Evolutionary conservation across 2,329 filamentous ascomycete species (phyloP).

Genomic region (Aspergillaceae sp.): DNA sequence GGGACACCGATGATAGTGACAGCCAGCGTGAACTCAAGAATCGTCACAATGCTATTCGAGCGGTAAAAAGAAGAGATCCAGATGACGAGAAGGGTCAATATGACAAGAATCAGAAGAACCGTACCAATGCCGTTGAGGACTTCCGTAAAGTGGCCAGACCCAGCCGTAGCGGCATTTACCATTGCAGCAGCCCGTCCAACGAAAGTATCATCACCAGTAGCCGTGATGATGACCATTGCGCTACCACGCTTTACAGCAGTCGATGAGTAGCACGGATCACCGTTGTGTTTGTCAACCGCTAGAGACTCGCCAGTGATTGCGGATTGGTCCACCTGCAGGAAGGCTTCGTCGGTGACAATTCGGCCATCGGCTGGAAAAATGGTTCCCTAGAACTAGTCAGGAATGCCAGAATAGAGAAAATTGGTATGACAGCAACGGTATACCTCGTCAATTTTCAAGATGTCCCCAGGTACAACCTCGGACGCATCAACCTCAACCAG

Average conservation of each 20-base stretch:
- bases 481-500: slow-evolving; percentile 72
- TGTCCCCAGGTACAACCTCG: slow-evolving; percentile 82
- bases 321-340: slow-evolving; percentile 86
- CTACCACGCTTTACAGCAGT: slow-evolving; percentile 87
- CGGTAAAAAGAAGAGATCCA: slow-evolving; percentile 86
- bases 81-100: slow-evolving; percentile 70
- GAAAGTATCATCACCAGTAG: slow-evolving; percentile 83
- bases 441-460: slow-evolving; percentile 75
- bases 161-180: slow-evolving; percentile 65
- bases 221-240: slow-evolving; percentile 71
- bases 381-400: slow-evolving; percentile 50
- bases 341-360: slow-evolving; percentile 73
- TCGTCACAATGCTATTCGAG: slow-evolving; percentile 67
- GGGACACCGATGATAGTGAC: slow-evolving; percentile 89
- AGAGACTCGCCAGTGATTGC: slow-evolving; percentile 87
- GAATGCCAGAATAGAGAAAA: background rate
- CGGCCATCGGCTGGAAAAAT: slow-evolving; percentile 85
- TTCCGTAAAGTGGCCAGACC: slow-evolving; percentile 81
- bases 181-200: slow-evolving; percentile 82
- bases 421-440: slow-evolving; percentile 5
- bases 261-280: slow-evolving; percentile 73
- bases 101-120: slow-evolving; percentile 68
- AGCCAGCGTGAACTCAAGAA: slow-evolving; percentile 76
- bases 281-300: slow-evolving; percentile 78
- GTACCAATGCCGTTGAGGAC: slow-evolving; percentile 82